Evolutionary conservation across 2,329 filamentous ascomycete species (phyloP).

Genomic region (Pezicula rhizophila): DNA sequence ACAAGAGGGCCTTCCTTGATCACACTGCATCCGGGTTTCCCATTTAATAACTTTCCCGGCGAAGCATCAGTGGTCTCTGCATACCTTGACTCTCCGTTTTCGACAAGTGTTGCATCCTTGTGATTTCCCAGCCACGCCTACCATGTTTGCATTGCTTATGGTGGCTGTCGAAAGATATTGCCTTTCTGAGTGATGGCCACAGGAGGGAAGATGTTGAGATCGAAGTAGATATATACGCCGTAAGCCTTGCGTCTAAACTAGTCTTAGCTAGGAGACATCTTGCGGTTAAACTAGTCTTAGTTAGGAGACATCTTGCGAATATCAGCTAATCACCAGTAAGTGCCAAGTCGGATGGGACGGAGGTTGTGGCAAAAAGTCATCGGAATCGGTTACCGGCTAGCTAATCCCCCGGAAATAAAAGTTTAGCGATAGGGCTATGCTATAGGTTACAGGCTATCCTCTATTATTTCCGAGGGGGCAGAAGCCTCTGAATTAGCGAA

Average conservation of each 20-base stretch:
- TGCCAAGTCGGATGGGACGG: too few species aligned
- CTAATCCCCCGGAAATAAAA: too few species aligned
- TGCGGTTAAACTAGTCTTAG: slow-evolving; percentile 7
- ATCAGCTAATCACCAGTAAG: too few species aligned
- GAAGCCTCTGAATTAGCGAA: too few species aligned
- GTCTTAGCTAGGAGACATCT: slow-evolving; percentile 7
- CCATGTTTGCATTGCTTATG: slow-evolving; percentile 4
- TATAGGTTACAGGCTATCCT: too few species aligned
- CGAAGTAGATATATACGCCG: slow-evolving; percentile 5
- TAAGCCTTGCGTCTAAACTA: slow-evolving; percentile 4
- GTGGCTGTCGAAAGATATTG: slow-evolving; percentile 6
- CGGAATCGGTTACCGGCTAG: too few species aligned
- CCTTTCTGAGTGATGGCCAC: slow-evolving; percentile 7
- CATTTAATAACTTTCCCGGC: slow-evolving; percentile 6
- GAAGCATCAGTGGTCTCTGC: slow-evolving; percentile 5
- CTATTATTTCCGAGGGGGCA: too few species aligned
- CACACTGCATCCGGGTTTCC: slow-evolving; percentile 4
- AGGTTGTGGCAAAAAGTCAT: too few species aligned
- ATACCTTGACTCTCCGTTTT: slow-evolving; percentile 8
- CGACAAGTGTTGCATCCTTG: slow-evolving; percentile 8
- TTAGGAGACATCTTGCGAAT: slow-evolving; percentile 8
- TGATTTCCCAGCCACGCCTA: slow-evolving; percentile 8
- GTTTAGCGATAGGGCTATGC: too few species aligned
- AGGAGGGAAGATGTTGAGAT: slow-evolving; percentile 8
- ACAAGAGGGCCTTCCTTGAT: slow-evolving; percentile 7